phyloP scores from a whole-genome alignment of 805 yeast species.

The Lipomyces sp. region DNA sequence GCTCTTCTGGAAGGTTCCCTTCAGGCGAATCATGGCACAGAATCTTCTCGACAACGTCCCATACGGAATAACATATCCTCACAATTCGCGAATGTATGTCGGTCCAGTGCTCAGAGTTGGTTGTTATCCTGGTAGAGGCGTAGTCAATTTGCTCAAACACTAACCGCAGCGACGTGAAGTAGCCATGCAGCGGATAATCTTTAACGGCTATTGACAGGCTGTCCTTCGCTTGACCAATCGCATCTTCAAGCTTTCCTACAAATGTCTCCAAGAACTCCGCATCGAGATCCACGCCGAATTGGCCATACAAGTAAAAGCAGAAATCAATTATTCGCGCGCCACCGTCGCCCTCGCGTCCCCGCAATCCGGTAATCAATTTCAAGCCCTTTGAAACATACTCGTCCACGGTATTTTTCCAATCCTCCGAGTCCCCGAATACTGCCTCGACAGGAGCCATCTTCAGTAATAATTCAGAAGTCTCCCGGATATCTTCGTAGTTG shows the following conservation, averaged over 20 bases:
- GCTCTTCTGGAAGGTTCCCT: slow-evolving; percentile 52
- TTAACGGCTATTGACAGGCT: slow-evolving; percentile 47
- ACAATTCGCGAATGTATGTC: slow-evolving; percentile 19
- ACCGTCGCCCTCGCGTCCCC: slow-evolving; percentile 69
- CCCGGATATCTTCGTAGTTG: slow-evolving; percentile 75
- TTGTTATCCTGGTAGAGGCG: neutral
- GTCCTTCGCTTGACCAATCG: slow-evolving; percentile 38
- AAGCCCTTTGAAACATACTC: slow-evolving; percentile 32
- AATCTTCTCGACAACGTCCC: slow-evolving; percentile 49
- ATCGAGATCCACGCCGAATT: slow-evolving; percentile 27
- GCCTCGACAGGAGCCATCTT: slow-evolving; percentile 43
- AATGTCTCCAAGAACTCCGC: slow-evolving; percentile 38
- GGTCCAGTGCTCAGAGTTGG: neutral
- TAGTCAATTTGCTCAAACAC: slow-evolving; percentile 40
- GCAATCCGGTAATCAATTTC: slow-evolving; percentile 37
- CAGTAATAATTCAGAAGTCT: slow-evolving; percentile 47
- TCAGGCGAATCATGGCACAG: slow-evolving; percentile 70
- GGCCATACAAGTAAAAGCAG: slow-evolving; percentile 40
- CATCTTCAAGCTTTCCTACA: slow-evolving; percentile 38
- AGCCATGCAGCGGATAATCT: slow-evolving; percentile 63
- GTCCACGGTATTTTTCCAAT: slow-evolving; percentile 22
- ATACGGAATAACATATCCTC: slow-evolving; percentile 34
- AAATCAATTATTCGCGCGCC: slow-evolving; percentile 68
- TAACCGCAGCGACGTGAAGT: slow-evolving; percentile 55
- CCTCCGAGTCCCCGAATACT: slow-evolving; percentile 31